phyloP scores from a whole-genome alignment of 2,329 filamentous ascomycete species.

The Xylaria sp. region DNA sequence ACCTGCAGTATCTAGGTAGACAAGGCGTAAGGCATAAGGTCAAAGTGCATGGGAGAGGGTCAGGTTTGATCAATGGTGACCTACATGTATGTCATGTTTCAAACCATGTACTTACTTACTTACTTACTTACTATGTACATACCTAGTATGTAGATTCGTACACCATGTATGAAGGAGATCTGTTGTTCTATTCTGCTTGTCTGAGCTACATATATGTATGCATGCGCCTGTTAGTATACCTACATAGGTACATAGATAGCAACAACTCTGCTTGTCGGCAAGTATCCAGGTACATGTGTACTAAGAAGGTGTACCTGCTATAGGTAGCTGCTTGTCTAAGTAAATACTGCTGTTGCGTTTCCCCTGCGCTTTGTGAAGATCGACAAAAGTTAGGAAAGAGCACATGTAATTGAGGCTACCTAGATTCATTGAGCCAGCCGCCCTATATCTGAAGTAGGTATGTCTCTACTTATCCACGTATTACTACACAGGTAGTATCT shows the following conservation, averaged over 20 bases:
- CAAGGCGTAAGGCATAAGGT: background rate
- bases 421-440: background rate
- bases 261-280: no score
- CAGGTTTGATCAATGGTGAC: background rate
- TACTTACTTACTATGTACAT: no score
- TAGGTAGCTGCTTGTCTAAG: background rate
- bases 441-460: no score
- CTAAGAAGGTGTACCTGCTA: background rate
- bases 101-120: no score
- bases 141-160: background rate
- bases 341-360: no score
- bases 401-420: background rate
- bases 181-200: slow-evolving; percentile 12
- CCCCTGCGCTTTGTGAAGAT: no score
- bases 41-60: slow-evolving; percentile 8
- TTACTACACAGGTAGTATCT: no score
- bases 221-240: background rate
- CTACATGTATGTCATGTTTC: background rate
- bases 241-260: no score
- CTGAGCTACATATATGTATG: slow-evolving; percentile 6
- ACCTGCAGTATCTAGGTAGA: background rate
- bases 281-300: background rate
- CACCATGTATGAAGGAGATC: no score
- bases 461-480: no score
- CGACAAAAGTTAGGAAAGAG: background rate